Base-by-base conservation (phyloP, 768 basidiomycete species). In the Calocybe cyanea region DNA sequence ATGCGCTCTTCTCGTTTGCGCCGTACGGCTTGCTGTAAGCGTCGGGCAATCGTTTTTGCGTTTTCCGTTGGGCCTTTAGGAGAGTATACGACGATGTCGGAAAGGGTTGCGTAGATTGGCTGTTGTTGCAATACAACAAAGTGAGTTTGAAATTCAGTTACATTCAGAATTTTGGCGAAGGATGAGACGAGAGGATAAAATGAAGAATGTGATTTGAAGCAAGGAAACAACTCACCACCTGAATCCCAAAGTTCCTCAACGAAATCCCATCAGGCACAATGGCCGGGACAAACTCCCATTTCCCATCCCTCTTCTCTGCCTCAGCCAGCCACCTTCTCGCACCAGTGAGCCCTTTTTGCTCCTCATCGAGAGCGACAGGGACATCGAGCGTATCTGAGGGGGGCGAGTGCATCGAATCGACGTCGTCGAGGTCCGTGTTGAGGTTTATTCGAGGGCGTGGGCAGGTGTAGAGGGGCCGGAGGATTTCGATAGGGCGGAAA, bases 1-100 rank as follows among this genome's bases (percentile, higher is more conserved):
- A 41, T 45, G 4, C 82, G 64, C 57, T 87, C 82, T 14, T 59
- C 59, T 40, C 73, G 63, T 64, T 85, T 85, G 38, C 72, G 60
- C 50, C 77, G 71, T 23, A 87, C 68, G 0, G 87, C 87, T 15
- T 73, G 66, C 51, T 73, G 76, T 57, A 90, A 86, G 25, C 81
- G 72, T 41, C 79, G 71, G 0, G 87, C 87, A 25, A 87, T 72
- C 18, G 73, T 66, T 34, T 81, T 57, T 0, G 85, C 77, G n/a
- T 75, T 70, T 7, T 71, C 68, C 2, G 71, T 69, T 0, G 72
- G 71, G 9, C 89, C 88, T 32, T 66, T 75, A 7, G 88, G 88
- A 11, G 88, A 91, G 64, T 93, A 94, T 20, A 95, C 69, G 51
- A 93, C 83, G 30, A 95, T 81, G 56, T 95, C 92, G 36, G 89